phyloP scores from a whole-genome alignment of 2,329 filamentous ascomycete genomes.

The Cercospora canescens region DNA sequence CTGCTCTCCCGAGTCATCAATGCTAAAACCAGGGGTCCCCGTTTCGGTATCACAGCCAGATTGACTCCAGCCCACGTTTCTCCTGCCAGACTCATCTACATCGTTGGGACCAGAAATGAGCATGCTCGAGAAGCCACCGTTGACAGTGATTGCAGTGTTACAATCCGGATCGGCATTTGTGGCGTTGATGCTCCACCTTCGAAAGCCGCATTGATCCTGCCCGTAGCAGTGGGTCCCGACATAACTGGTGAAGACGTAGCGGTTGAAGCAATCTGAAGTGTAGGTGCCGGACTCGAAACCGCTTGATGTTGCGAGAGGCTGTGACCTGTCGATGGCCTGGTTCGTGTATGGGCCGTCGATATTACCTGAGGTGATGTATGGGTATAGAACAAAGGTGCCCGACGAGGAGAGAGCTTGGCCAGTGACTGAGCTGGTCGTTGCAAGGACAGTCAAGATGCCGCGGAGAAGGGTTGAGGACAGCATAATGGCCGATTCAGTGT shows the following conservation, averaged over 20 bases:
- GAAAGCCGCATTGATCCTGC: conserved; percentile 10
- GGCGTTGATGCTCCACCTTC: conserved; percentile 10
- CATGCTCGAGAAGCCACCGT: background rate
- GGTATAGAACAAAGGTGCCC: conserved; percentile 10
- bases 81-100: background rate
- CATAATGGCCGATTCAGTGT: background rate
- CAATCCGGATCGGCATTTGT: conserved; percentile 10
- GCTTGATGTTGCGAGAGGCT: background rate
- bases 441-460: background rate
- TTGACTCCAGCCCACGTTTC: conserved; percentile 10
- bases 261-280: conserved; percentile 16
- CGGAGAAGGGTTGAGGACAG: background rate
- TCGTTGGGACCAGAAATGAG: conserved; percentile 7
- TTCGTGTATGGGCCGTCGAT: conserved; percentile 7
- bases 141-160: conserved; percentile 3
- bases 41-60: background rate
- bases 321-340: background rate
- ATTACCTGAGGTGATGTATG: conserved; percentile 9
- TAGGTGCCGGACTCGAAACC: background rate
- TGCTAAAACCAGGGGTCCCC: conserved; percentile 1
- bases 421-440: background rate
- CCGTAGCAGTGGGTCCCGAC: conserved; percentile 9
- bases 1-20: background rate
- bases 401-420: conserved; percentile 3
- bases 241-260: conserved; percentile 13